Conservation (phyloP, 139 green algal genomes). For the Mesotaenium endlicherianum region DNA sequence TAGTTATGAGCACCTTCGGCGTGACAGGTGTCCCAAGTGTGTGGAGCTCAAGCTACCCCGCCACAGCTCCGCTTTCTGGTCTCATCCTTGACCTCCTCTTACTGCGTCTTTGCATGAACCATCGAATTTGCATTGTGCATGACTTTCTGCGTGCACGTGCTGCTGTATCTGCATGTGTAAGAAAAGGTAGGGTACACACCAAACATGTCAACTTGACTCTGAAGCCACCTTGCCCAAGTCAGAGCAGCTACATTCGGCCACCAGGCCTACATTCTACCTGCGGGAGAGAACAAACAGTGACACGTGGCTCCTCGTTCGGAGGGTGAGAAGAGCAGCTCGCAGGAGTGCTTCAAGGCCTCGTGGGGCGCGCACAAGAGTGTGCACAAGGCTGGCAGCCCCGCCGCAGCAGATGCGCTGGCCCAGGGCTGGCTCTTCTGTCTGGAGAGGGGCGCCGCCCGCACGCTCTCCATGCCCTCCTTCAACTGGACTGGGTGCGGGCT, state of each 20-base stretch:
- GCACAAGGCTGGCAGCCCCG: constrained; percentile 28
- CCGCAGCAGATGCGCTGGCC: neutral
- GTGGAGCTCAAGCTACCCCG: too few species aligned
- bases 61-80: too few species aligned
- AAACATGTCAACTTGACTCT: too few species aligned
- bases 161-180: too few species aligned
- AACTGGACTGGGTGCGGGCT: constrained; percentile 71
- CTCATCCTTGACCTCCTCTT: too few species aligned
- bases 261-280: too few species aligned
- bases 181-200: too few species aligned
- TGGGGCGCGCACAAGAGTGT: constrained; percentile 42
- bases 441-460: constrained; percentile 23
- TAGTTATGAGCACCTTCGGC: too few species aligned
- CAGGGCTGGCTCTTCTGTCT: constrained; percentile 37
- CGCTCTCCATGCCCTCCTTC: constrained; percentile 67
- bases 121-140: neutral
- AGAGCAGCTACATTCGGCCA: too few species aligned
- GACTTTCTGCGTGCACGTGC: neutral
- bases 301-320: neutral
- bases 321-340: constrained; percentile 70
- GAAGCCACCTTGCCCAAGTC: too few species aligned
- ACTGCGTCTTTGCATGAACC: neutral
- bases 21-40: too few species aligned
- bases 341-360: constrained; percentile 93
- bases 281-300: too few species aligned